These are phyloP conservation scores for Tolypocladium tundrense DNA, from an alignment of 2,329 filamentous ascomycete genomes.

Conservation along the genomic window DNA sequence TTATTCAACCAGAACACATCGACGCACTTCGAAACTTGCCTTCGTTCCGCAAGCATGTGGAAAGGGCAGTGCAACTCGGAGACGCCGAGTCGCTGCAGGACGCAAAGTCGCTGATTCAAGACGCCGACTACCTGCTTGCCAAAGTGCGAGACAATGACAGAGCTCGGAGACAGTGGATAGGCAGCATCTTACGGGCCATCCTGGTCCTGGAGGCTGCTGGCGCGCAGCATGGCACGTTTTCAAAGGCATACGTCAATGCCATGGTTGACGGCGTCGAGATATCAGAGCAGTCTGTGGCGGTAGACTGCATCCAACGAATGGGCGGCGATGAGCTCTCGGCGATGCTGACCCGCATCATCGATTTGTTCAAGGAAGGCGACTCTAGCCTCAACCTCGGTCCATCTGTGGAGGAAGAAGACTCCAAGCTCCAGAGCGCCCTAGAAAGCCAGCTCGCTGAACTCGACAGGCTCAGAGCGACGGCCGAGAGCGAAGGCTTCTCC, in stretches of 20 bases:
- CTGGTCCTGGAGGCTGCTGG: constrained; percentile 32
- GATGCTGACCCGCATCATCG: constrained; percentile 16
- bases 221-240: constrained; percentile 30
- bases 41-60: constrained; percentile 54
- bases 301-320: constrained; percentile 50
- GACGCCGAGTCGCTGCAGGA: constrained; percentile 32
- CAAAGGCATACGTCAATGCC: constrained; percentile 50
- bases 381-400: constrained; percentile 20
- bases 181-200: constrained; percentile 37
- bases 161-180: constrained; percentile 25
- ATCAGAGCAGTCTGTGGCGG: constrained; percentile 41
- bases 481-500: constrained; percentile 32
- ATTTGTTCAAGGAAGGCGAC: constrained; percentile 25
- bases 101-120: constrained; percentile 42
- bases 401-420: constrained; percentile 19
- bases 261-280: constrained; percentile 44
- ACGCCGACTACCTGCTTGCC: constrained; percentile 43
- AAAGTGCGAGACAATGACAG: constrained; percentile 23
- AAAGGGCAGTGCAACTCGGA: constrained; percentile 33
- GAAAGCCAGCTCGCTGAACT: constrained; percentile 34
- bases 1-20: constrained; percentile 48
- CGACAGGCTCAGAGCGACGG: constrained; percentile 31
- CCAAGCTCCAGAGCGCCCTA: constrained; percentile 23
- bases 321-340: constrained; percentile 19
- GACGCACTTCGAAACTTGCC: constrained; percentile 57